A percentile compares a stretch with the other conserved stretches of the same genome.
These are phyloP conservation scores for Pythium periplocum DNA, from an alignment of 352 stramenopile species.

Conservation along the genomic window DNA sequence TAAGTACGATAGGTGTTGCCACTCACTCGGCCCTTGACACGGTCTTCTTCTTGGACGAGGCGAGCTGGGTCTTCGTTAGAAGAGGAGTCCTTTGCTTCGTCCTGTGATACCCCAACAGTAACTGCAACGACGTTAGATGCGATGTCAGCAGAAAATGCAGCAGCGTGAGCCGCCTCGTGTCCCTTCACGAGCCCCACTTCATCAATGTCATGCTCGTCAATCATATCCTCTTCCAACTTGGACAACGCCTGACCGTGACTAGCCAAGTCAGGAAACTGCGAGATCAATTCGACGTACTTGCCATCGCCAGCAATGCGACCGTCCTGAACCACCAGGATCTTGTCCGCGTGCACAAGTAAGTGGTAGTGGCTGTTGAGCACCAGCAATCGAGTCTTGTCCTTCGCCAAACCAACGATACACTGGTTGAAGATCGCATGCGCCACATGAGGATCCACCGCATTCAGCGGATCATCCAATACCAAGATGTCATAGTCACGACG, in stretches of 20 bases:
- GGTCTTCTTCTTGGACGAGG: slow-evolving; percentile 26
- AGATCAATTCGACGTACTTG: slow-evolving; percentile 21
- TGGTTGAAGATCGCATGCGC: slow-evolving; percentile 34
- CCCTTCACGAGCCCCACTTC: slow-evolving; percentile 14
- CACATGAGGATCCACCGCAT: slow-evolving; percentile 36
- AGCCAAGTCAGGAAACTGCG: slow-evolving; percentile 15
- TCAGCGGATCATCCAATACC: slow-evolving; percentile 40
- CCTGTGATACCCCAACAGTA: neutral
- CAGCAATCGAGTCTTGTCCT: slow-evolving; percentile 64
- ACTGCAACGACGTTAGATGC: neutral
- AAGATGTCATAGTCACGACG: slow-evolving; percentile 27
- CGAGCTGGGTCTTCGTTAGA: neutral
- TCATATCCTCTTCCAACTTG: neutral
- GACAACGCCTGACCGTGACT: neutral
- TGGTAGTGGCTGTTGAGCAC: slow-evolving; percentile 60
- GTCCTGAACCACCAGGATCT: slow-evolving; percentile 25
- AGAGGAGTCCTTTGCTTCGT: neutral
- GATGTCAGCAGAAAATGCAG: neutral
- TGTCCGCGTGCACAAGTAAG: slow-evolving; percentile 20
- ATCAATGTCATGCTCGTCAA: slow-evolving; percentile 1
- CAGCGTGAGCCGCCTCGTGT: slow-evolving; percentile 4
- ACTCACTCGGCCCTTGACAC: slow-evolving; percentile 23
- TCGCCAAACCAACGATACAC: slow-evolving; percentile 22
- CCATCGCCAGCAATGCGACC: slow-evolving; percentile 22
- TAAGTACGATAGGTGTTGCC: slow-evolving; percentile 26